Evolutionary conservation across 768 basidiomycete genomes (phyloP).

Genomic region (Podaxis sp.): DNA sequence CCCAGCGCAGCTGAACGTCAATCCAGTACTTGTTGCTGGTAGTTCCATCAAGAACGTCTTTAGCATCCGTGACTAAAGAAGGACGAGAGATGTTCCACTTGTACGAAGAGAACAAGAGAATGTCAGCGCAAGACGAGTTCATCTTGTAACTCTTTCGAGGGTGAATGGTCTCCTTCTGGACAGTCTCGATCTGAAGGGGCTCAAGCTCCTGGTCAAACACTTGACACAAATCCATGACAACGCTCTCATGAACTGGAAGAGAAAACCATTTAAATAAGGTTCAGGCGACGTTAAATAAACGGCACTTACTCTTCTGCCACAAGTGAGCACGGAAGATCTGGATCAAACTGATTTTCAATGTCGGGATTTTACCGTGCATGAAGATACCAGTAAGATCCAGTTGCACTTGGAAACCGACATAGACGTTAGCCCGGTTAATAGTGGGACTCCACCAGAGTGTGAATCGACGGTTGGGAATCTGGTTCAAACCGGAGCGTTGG

Average conservation of each 20-base stretch:
- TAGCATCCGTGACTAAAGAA: conserved; percentile 91
- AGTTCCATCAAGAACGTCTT: conserved; percentile 96
- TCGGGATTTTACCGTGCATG: conserved; percentile 99
- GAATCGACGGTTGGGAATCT: conserved; percentile 98
- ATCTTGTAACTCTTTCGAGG: conserved; percentile 99
- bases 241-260: conserved; percentile 29
- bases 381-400: conserved; percentile 97
- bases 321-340: conserved; percentile 99
- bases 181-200: conserved; percentile 97
- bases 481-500: conserved; percentile 95
- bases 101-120: conserved; percentile 93
- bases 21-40: conserved; percentile 99
- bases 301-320: conserved; percentile 95
- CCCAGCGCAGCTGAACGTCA: conserved; percentile 93
- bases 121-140: conserved; percentile 99
- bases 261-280: conserved; percentile 6
- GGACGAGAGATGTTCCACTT: conserved; percentile 99
- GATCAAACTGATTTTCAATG: conserved; percentile 97
- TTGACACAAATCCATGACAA: conserved; percentile 57
- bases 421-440: conserved; percentile 98
- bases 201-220: conserved; percentile 99
- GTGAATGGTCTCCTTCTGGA: conserved; percentile 99
- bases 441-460: conserved; percentile 99
- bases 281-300: conserved; percentile 7
- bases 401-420: conserved; percentile 99